These are phyloP conservation scores for Sanghuangporus sanghuang DNA, from an alignment of 1,284 basidiomycete species.

Conservation along the genomic window DNA sequence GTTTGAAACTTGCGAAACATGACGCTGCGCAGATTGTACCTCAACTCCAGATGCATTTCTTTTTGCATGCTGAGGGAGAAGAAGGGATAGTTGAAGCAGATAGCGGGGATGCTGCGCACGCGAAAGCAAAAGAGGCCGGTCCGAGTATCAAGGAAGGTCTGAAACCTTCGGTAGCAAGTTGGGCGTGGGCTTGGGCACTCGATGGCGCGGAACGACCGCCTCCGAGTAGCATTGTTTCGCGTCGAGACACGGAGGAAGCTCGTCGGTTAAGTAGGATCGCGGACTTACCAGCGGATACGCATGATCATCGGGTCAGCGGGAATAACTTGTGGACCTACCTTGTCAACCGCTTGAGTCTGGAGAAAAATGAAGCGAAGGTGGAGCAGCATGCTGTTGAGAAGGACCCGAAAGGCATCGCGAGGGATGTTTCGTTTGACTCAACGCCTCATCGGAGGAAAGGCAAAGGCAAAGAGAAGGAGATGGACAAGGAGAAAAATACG, in stretches of 20 bases:
- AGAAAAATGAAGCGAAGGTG: constrained; percentile 10
- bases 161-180: constrained; percentile 42
- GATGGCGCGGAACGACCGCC: constrained; percentile 73
- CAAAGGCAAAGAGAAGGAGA: background rate
- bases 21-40: constrained; percentile 48
- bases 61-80: constrained; percentile 22
- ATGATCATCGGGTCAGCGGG: constrained; percentile 50
- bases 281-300: constrained; percentile 54
- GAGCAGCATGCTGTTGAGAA: background rate
- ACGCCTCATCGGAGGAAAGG: background rate
- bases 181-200: constrained; percentile 73
- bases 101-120: constrained; percentile 24
- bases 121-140: constrained; percentile 23
- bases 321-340: constrained; percentile 69
- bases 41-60: constrained; percentile 36
- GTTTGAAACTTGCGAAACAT: constrained; percentile 54
- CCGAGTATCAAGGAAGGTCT: constrained; percentile 41
- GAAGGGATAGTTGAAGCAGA: constrained; percentile 22
- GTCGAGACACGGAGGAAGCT: constrained; percentile 74
- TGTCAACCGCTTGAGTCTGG: constrained; percentile 25
- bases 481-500: background rate
- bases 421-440: background rate
- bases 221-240: constrained; percentile 74
- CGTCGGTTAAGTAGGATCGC: constrained; percentile 63
- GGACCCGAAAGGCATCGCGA: background rate